Evolutionary conservation across 306 rosid species (phyloP), one percentile per base, ranked within the genome.

Genomic region (Lupinus albus): DNA sequence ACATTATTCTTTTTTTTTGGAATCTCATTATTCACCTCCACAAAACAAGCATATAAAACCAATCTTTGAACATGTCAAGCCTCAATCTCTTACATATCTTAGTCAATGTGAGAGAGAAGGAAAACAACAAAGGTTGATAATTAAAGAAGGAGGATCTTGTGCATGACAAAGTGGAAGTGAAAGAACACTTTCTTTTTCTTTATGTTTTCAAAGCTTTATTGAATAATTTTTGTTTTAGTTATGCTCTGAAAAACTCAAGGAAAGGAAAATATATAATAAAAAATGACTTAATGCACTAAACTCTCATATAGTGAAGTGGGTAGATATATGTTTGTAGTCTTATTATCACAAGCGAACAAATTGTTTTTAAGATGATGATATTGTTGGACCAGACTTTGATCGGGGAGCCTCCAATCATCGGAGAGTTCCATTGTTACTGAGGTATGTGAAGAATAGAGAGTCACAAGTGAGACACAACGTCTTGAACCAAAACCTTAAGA

Each of bases 21-120:
- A 91, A 88, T 88, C 89, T 83, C 83, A 83, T 86, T 84, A 81
- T 83, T 84, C 86, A 81, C 79, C 81, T 78, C 86, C 85, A 80
- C 83, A 70, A 69, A 80, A 57, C 87, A 77, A 69, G 79, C 82
- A 87, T 80, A 83, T 76, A 64, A 81, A 87, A 78, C 75, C 80
- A 78, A 84, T 76, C 89, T 86, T 86, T 81, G 86, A 91, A 86
- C 90, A 81, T 79, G 82, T 79, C 85, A 76, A 73, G 75, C 79
- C 77, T 77, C 85, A 59, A 64, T 74, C 80, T 76, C 71, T 76
- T 64, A 59, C 76, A 62, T 70, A 78, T 75, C 78, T 69, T 82
- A 73, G 71, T 60, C 76, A 73, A 65, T 41, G 68, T 25, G 71
- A 56, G 68, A 25, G 30, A 25, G 30, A 25, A 48, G 70, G 10